A percentile compares a stretch with the other conserved stretches of the same genome.
These are phyloP conservation scores for Saturnispora kantuleensis DNA, from an alignment of 805 yeast genomes.

Conservation along the genomic window DNA sequence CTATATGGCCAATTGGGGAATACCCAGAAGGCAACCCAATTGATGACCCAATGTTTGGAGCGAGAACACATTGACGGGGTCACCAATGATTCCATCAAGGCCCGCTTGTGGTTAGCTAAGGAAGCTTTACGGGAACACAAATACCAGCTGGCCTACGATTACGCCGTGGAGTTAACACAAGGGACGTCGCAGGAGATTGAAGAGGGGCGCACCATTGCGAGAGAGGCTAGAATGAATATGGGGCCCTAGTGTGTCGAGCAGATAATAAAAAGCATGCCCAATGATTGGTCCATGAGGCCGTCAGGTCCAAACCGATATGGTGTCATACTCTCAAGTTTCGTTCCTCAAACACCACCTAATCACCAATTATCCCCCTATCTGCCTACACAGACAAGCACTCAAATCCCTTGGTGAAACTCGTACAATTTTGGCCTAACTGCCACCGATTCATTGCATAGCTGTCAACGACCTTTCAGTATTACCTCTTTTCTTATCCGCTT, in stretches of 20 bases:
- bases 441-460: too few relatives aligned
- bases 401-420: too few relatives aligned
- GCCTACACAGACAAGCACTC: too few relatives aligned
- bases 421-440: too few relatives aligned
- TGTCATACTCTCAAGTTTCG: too few relatives aligned
- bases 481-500: too few relatives aligned
- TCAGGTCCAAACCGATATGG: too few relatives aligned
- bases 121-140: slow-evolving; percentile 46
- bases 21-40: slow-evolving; percentile 40
- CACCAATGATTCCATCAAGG: slow-evolving; percentile 66
- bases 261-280: not conserved
- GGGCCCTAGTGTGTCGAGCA: slow-evolving; percentile 7
- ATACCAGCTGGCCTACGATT: slow-evolving; percentile 59
- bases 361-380: too few relatives aligned
- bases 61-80: slow-evolving; percentile 56
- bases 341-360: too few relatives aligned
- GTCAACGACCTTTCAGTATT: too few relatives aligned
- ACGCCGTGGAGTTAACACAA: slow-evolving; percentile 59
- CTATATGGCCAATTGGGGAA: slow-evolving; percentile 53
- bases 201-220: slow-evolving; percentile 75
- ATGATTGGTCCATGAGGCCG: too few relatives aligned
- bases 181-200: slow-evolving; percentile 83
- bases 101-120: slow-evolving; percentile 80
- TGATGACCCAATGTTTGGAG: slow-evolving; percentile 60
- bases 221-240: slow-evolving; percentile 60